Base-by-base conservation (phyloP, 257 asterid genomes). In the Solanum chilense region DNA sequence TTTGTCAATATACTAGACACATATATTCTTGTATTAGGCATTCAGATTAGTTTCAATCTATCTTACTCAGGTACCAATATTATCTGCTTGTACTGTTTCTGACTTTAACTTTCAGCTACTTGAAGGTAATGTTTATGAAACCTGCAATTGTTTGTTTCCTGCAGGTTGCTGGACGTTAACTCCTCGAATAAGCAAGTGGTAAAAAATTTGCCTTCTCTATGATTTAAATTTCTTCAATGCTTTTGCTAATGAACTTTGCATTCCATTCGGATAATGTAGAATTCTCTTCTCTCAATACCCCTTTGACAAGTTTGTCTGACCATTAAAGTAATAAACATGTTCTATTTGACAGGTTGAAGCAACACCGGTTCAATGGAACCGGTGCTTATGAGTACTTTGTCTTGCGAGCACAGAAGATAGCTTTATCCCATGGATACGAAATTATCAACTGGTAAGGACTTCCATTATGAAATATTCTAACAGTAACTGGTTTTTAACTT, bases 111-210 rank as follows among this genome's bases (percentile, higher is more conserved):
- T 78, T 66, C 49, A 16, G 45, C 13, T 35, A 81, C 81, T 62
- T 64, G 5, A 42, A 76, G 73, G 47, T 49, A 70, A 66, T 25
- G 25, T 70, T 87, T 45, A 74, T 33, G 27, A 66, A 25, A 81
- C 3, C 33, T 77, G 64, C 76, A 16, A 86, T 82, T 88, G 23
- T 12, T 23, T 88, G 49, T 88, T 76, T 44, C 86, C 86, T 90
- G 92, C 95, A 95, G 99, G 91, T 92, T 96, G 99, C 92, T 95
- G 99, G 99, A 86, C 90, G 85, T 76, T 84, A 21, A 92, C 97
- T 84, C 96, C 98, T 88, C 99, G 62, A 66, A 91, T 96, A 41
- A 91, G 85, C 13, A 90, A 94, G 33, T 96, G 99, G 99, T 96
- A 94, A 77, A 2, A 66, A 39, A 39, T 33, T 66, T 47, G 1